Evolutionary conservation across 176 grass and related monocot genomes (phyloP), one percentile per base, ranked within the genome.

Genomic region (Puccinellia tenuiflora): DNA sequence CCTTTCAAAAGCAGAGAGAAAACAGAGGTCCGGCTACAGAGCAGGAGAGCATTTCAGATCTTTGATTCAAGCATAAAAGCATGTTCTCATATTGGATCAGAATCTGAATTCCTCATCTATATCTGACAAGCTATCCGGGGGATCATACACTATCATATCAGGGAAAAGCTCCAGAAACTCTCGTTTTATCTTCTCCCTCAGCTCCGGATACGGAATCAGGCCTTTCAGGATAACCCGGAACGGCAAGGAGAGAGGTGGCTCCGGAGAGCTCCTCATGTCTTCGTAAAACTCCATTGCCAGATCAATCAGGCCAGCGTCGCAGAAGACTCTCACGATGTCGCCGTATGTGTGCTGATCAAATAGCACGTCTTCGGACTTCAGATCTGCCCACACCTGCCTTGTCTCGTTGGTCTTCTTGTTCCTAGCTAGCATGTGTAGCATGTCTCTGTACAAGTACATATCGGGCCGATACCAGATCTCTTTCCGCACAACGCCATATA

Each of bases 381-480:
- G 64, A 64, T 95, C 89, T 25, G 80, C 39, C 93, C 91, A 93
- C 16, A 96, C 96, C 35, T 84, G 85, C 79, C 75, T 89, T 21
- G 96, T 82, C 39, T 95, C 91, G n/a, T 83, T 46, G 13, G 79
- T 57, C 61, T 90, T 99, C 87, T 92, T 99, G 83, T 99, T 93
- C 73, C 93, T 91, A 14, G 96, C 89, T 60, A 98, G 80, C 90
- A 90, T 87, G 82, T 85, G 89, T 9, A 99, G 69, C 87, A 99
- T 93, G 68, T 99, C 93, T 42, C 89, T 65, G 65, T 96, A 99
- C 9, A 99, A 89, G 63, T 92, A 99, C 96, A 97, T 96, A 62
- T 99, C 96, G 0, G 93, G 96, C 21, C 76, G 90, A 22, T 93
- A 99, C 91, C 96, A 99, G 30, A 99, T 95, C 81, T 99, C 96